Evolutionary conservation across 306 rosid genomes (phyloP).

Genomic region (Cucurbita maxima): DNA sequence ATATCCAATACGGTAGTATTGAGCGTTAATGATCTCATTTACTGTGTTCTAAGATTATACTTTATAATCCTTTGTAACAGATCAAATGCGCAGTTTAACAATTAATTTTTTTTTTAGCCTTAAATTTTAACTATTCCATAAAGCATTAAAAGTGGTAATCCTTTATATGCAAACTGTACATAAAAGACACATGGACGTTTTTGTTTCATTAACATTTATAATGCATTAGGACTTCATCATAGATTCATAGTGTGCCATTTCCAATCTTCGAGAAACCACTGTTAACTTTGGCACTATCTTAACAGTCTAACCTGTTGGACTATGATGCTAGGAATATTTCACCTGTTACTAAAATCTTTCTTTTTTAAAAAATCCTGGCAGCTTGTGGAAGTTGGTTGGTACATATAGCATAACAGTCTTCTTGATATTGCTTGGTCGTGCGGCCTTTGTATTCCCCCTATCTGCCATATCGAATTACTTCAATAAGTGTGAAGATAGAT

Average conservation of each 20-base stretch:
- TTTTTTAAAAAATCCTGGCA: conserved; percentile 17
- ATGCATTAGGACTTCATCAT: neutral
- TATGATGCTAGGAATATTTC: neutral
- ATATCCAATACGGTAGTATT: neutral
- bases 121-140: neutral
- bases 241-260: neutral
- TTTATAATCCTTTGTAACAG: neutral
- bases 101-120: neutral
- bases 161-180: neutral
- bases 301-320: neutral
- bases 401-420: conserved; percentile 38
- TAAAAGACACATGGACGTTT: neutral
- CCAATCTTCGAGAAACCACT: neutral
- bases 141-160: neutral
- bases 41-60: neutral
- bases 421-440: conserved; percentile 61
- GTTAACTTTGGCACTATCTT: neutral
- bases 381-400: conserved; percentile 40
- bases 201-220: neutral
- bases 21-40: neutral
- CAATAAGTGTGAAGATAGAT: conserved; percentile 26
- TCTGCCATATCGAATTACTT: conserved; percentile 48
- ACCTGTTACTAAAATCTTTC: neutral
- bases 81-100: too few relatives aligned
- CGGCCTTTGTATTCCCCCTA: conserved; percentile 79